A percentile compares a stretch with the other conserved stretches of the same genome.
These are phyloP conservation scores for Lanzia echinophila DNA, from an alignment of 2,329 filamentous ascomycete genomes.

Conservation along the genomic window DNA sequence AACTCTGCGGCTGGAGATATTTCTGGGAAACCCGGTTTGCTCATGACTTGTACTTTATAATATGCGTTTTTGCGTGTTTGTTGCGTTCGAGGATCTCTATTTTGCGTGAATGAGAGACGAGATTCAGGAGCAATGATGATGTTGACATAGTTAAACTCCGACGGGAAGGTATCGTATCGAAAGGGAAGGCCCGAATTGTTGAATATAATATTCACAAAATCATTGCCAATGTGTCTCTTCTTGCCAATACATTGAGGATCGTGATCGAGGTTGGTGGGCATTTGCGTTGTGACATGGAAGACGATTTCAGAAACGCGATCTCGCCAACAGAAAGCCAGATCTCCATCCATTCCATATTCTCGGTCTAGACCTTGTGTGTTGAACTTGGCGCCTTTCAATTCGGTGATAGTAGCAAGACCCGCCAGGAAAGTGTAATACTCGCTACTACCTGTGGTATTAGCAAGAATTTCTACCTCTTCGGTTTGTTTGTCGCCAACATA, in stretches of 20 bases:
- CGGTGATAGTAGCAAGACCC: constrained; percentile 73
- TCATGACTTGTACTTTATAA: constrained; percentile 86
- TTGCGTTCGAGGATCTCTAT: constrained; percentile 38
- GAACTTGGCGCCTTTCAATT: constrained; percentile 74
- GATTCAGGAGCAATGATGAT: constrained; percentile 92
- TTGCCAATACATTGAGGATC: constrained; percentile 76
- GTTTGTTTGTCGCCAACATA: constrained; percentile 87
- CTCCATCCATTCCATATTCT: constrained; percentile 69
- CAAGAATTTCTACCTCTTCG: constrained; percentile 73
- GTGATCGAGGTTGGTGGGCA: constrained; percentile 78
- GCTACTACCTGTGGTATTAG: constrained; percentile 77
- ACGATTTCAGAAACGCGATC: constrained; percentile 92
- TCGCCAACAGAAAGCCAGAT: constrained; percentile 88
- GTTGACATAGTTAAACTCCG: constrained; percentile 93
- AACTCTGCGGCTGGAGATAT: constrained; percentile 84
- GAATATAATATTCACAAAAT: constrained; percentile 97
- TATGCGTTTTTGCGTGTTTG: constrained; percentile 44
- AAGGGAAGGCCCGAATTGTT: constrained; percentile 92
- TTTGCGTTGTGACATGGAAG: constrained; percentile 94
- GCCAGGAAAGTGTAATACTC: constrained; percentile 85
- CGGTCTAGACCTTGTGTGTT: constrained; percentile 90
- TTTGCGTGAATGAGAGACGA: constrained; percentile 66
- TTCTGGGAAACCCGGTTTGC: constrained; percentile 81
- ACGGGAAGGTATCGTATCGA: constrained; percentile 84
- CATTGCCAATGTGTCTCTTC: constrained; percentile 94